A percentile compares a stretch with the other conserved stretches of the same genome.
phyloP scores from a whole-genome alignment of 2,329 filamentous ascomycete genomes.

The Epichloe scottii region DNA sequence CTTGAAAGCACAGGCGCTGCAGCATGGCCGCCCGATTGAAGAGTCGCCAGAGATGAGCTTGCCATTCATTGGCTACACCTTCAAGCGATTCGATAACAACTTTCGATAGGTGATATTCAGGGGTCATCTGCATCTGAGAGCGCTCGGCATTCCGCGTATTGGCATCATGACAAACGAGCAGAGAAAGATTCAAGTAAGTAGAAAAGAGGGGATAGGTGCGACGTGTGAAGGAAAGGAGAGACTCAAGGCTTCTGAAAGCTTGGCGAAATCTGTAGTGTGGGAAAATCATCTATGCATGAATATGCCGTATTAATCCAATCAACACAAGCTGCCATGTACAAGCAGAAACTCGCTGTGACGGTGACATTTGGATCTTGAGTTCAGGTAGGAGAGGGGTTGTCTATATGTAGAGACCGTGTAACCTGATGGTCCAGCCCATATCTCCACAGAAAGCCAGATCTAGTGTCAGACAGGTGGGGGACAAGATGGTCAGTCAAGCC shows the following conservation, averaged over 20 bases:
- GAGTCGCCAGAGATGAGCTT: constrained; percentile 90
- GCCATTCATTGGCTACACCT: constrained; percentile 57
- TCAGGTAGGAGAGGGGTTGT: too few relatives aligned
- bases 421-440: background rate
- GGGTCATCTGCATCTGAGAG: background rate
- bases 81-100: constrained; percentile 85
- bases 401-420: background rate
- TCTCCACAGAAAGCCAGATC: too few relatives aligned
- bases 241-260: background rate
- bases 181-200: background rate
- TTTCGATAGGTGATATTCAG: constrained; percentile 33
- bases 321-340: background rate
- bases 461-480: too few relatives aligned
- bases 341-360: background rate
- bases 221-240: background rate
- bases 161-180: background rate
- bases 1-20: constrained; percentile 70
- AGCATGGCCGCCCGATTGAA: constrained; percentile 51
- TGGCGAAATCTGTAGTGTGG: background rate
- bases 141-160: background rate
- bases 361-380: too few relatives aligned
- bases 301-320: background rate
- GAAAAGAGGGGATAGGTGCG: background rate
- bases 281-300: background rate
- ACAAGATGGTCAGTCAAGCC: too few relatives aligned